Evolutionary conservation across 139 green algal species (phyloP), one percentile per base, ranked within the genome.

Genomic region (Micromonas commoda): DNA sequence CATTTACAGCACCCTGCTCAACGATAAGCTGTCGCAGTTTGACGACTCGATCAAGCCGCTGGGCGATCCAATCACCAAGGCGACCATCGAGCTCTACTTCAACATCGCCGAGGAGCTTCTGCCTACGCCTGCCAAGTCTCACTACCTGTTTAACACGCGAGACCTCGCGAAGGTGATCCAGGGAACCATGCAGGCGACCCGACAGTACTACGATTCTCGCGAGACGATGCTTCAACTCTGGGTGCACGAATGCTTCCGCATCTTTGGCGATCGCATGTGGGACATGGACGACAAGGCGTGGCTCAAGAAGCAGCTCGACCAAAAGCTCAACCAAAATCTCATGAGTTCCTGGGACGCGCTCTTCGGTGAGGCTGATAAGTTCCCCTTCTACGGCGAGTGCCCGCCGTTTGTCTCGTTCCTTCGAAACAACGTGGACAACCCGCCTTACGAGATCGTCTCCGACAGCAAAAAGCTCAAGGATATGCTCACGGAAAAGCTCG

Each of bases 91-190:
- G 60, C 33, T 85, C 54, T 85, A 80, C 63, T 70, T 77, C 13
- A 37, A 37, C n/a, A 64, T 80, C 69, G n/a, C 37, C 13, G 53
- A 77, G 51, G 88, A 93, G 83, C 81, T 95, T 77, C 85, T 95
- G 82, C 91, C 91, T 69, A 93, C 88, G 24, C 91, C 91, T 28
- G 82, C 81, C 70, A 95, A 95, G 88, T 88, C 77, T 64, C 88
- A 93, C 80, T 95, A 95, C 85, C 84, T 93, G 34, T 95, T 95
- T 85, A 95, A 95, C 83, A 93, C 87, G 23, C 81, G 91, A 3
- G 91, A 95, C 75, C 81, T 95, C 64, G 86, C 87, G 78, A 92
- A 91, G 84, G 86, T 95, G 70, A 87, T 92, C 38, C 81, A 83
- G 61, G 89, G 89, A 73, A 81, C 91, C 78, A 90, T 90, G 84